Evolutionary conservation across 257 asterid species (phyloP).

Genomic region (Rauvolfia tetraphylla): DNA sequence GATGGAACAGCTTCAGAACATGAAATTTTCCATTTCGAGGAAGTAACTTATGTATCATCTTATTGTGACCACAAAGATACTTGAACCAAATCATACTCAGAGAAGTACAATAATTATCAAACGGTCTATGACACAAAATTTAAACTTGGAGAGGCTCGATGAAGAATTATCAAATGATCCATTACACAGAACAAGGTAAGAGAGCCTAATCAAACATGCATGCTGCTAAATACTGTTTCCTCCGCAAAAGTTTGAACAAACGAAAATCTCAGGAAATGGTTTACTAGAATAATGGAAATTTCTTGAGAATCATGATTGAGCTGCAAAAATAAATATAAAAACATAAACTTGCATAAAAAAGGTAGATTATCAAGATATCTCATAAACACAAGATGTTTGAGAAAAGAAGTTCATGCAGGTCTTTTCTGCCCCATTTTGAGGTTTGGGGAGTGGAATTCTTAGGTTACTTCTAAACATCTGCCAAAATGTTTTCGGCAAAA

Average conservation of each 20-base stretch:
- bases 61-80: background rate
- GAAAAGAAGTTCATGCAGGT: background rate
- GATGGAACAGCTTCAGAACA: background rate
- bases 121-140: background rate
- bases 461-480: background rate
- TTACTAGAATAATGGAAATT: background rate
- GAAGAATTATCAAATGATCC: background rate
- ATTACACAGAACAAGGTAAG: background rate
- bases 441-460: background rate
- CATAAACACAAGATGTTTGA: background rate
- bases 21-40: background rate
- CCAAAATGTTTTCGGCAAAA: no score
- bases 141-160: background rate
- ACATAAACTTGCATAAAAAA: background rate
- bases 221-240: background rate
- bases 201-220: background rate
- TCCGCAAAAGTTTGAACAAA: background rate
- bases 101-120: background rate
- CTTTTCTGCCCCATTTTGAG: background rate
- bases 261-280: background rate
- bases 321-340: background rate
- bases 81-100: background rate
- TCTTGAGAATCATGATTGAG: background rate
- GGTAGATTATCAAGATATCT: background rate
- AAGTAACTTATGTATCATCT: background rate